phyloP scores from a whole-genome alignment of 179 eudicot species.

The Patellifolia procumbens region DNA sequence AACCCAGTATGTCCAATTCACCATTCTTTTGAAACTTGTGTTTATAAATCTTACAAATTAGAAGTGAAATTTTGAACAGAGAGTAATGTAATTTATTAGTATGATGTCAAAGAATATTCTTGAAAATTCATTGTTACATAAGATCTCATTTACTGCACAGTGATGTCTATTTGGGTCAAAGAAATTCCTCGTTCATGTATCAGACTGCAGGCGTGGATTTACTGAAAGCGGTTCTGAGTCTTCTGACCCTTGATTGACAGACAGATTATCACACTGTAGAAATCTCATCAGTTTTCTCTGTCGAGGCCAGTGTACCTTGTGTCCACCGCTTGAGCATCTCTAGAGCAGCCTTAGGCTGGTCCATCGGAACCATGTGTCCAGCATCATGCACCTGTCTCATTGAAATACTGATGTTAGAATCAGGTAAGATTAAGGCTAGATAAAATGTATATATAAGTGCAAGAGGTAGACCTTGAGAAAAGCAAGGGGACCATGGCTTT shows the following conservation, averaged over 20 bases:
- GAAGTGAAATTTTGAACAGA: background rate
- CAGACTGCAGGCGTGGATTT: no score
- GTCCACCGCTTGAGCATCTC: slow-evolving; percentile 45
- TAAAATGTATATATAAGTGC: no score
- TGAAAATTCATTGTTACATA: background rate
- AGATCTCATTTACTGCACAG: slow-evolving; percentile 9
- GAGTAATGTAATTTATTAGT: slow-evolving; percentile 12
- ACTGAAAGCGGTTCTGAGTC: background rate
- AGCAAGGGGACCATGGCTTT: slow-evolving; percentile 66
- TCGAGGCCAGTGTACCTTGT: slow-evolving; percentile 29
- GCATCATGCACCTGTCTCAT: slow-evolving; percentile 37
- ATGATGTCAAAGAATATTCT: slow-evolving; percentile 14
- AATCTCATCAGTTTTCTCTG: slow-evolving; percentile 20
- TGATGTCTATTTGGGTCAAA: slow-evolving; percentile 4
- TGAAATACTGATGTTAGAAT: background rate
- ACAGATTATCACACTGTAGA: slow-evolving; percentile 18
- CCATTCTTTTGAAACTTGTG: background rate
- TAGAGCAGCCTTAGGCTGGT: slow-evolving; percentile 41
- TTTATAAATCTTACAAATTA: background rate
- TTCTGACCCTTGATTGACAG: slow-evolving; percentile 10
- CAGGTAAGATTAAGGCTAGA: background rate
- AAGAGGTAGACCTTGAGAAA: slow-evolving; percentile 60
- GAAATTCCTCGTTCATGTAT: slow-evolving; percentile 11
- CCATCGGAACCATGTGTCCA: slow-evolving; percentile 49
- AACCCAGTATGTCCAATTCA: background rate